Evolutionary conservation across 179 eudicot species (phyloP).

Genomic region (Spergularia azorica): DNA sequence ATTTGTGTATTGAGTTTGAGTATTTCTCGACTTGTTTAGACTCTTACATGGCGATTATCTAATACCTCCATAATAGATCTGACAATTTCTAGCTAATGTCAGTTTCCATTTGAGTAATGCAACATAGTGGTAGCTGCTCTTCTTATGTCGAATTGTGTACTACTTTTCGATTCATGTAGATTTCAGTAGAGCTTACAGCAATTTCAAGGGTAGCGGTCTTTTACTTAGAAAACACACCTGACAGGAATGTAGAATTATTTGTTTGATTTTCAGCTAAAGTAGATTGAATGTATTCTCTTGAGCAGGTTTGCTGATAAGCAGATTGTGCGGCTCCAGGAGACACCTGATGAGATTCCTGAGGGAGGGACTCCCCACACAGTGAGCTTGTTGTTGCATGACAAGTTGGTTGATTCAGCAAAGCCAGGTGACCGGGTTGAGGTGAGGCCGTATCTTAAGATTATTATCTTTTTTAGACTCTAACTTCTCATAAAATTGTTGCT

Average conservation of each 20-base stretch:
- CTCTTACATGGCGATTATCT: too few relatives aligned
- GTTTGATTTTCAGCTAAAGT: slow-evolving; percentile 21
- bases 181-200: too few relatives aligned
- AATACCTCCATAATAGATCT: too few relatives aligned
- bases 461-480: neutral
- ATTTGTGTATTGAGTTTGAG: neutral
- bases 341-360: slow-evolving; percentile 98
- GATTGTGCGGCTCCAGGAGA: slow-evolving; percentile 90
- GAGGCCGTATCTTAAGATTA: slow-evolving; percentile 23
- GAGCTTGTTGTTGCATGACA: slow-evolving; percentile 95
- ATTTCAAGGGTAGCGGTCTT: too few relatives aligned
- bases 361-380: slow-evolving; percentile 99
- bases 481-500: neutral
- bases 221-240: neutral
- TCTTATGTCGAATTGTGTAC: too few relatives aligned
- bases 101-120: too few relatives aligned
- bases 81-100: too few relatives aligned
- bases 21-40: neutral
- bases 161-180: too few relatives aligned
- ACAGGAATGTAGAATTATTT: neutral
- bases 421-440: slow-evolving; percentile 99
- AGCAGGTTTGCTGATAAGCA: slow-evolving; percentile 96
- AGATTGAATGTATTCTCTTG: slow-evolving; percentile 1
- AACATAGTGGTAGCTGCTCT: too few relatives aligned
- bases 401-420: slow-evolving; percentile 83